These are phyloP conservation scores for Verticillium nubilum DNA, from an alignment of 2,329 filamentous ascomycete species.

Conservation along the genomic window DNA sequence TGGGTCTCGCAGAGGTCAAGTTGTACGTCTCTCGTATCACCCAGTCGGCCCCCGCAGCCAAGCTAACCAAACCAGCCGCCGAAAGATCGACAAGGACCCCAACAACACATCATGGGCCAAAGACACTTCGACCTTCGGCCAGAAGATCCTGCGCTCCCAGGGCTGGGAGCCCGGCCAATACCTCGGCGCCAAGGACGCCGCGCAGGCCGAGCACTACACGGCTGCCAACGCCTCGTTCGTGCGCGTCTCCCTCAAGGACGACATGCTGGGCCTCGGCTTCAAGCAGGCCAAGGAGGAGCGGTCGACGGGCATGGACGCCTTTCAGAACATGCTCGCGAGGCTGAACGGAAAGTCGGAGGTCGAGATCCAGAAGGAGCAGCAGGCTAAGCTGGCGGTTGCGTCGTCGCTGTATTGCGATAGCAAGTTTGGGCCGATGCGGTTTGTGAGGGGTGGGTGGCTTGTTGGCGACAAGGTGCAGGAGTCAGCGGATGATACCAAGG, in stretches of 20 bases:
- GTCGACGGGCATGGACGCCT: constrained; percentile 79
- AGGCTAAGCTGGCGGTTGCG: constrained; percentile 63
- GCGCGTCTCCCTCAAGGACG: constrained; percentile 79
- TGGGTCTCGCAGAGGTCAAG: constrained; percentile 2
- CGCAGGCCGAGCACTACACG: constrained; percentile 71
- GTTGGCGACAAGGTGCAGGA: constrained; percentile 52
- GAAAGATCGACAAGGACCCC: constrained; percentile 82
- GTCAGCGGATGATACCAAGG: constrained; percentile 25
- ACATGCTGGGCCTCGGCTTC: constrained; percentile 85
- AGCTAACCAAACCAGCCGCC: constrained; percentile 23
- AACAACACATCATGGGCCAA: constrained; percentile 94
- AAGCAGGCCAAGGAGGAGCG: constrained; percentile 68
- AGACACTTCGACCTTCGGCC: constrained; percentile 77
- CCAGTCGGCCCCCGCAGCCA: background rate
- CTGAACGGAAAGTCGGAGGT: constrained; percentile 81
- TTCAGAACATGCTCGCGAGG: constrained; percentile 79
- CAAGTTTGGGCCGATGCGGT: constrained; percentile 76
- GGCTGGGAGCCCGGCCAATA: constrained; percentile 86
- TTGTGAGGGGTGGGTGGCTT: constrained; percentile 77
- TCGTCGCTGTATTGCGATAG: constrained; percentile 67
- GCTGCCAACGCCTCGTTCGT: constrained; percentile 81
- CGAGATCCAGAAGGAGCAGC: constrained; percentile 65
- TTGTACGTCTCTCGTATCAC: background rate
- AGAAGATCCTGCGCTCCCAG: constrained; percentile 80
- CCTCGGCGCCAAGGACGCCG: constrained; percentile 71